Conservation (phyloP, 805 yeast species). For the Saturnispora quitensis region DNA sequence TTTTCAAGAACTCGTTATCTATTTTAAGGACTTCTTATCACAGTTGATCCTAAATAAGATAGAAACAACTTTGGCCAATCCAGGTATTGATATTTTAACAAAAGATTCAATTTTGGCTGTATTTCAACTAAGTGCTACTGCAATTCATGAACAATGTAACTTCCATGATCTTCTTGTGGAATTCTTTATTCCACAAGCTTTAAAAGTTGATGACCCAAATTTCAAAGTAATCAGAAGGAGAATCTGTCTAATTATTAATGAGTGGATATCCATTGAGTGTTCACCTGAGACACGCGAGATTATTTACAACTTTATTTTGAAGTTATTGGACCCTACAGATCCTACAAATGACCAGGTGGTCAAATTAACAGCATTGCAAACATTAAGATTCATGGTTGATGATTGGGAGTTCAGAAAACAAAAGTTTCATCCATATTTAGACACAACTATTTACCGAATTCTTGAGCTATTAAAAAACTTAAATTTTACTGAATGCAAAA, state of each 20-base stretch:
- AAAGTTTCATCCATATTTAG: constrained; percentile 57
- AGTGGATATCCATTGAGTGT: constrained; percentile 70
- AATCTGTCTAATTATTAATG: constrained; percentile 63
- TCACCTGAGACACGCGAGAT: constrained; percentile 46
- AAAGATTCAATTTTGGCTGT: constrained; percentile 76
- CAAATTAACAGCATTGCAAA: constrained; percentile 59
- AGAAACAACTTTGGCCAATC: constrained; percentile 29
- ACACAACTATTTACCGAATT: constrained; percentile 39
- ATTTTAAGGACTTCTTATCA: constrained; percentile 49
- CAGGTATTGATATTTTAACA: constrained; percentile 39
- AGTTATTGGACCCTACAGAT: constrained; percentile 34
- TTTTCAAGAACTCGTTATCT: constrained; percentile 61
- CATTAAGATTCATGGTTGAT: constrained; percentile 59
- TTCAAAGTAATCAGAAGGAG: constrained; percentile 65
- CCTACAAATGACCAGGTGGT: constrained; percentile 66
- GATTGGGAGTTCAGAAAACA: constrained; percentile 79
- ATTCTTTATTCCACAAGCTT: constrained; percentile 60
- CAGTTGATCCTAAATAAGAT: constrained; percentile 52
- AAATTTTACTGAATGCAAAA: constrained; percentile 62
- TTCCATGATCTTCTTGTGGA: constrained; percentile 55
- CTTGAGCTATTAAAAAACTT: constrained; percentile 42
- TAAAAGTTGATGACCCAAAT: constrained; percentile 35
- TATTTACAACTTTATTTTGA: constrained; percentile 49
- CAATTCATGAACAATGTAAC: constrained; percentile 56
- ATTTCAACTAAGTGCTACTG: constrained; percentile 68